Percentiles rank a stretch among this genome's conserved stretches.
Conservation (phyloP, 2,329 filamentous ascomycete genomes). For the Lasiodiplodia sp. region DNA sequence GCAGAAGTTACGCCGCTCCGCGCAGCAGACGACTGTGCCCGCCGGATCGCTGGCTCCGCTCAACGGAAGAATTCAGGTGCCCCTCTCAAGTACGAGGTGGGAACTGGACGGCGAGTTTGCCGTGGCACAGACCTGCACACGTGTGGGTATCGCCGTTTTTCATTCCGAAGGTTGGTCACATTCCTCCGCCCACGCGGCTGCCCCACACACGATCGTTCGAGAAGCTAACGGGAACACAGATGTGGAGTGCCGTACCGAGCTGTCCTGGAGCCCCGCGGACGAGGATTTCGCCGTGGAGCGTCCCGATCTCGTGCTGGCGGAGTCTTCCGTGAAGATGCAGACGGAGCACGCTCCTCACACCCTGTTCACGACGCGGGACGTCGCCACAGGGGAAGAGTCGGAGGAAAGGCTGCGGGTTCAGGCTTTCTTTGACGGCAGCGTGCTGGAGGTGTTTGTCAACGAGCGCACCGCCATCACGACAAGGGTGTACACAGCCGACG, state of each 20-base stretch:
- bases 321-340: constrained; percentile 44
- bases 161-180: constrained; percentile 35
- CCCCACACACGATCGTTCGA: neutral
- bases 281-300: constrained; percentile 54
- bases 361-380: constrained; percentile 47
- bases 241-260: constrained; percentile 43
- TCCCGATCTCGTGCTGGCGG: constrained; percentile 40
- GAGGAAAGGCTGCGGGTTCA: constrained; percentile 46
- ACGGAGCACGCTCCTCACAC: constrained; percentile 52
- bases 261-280: constrained; percentile 48
- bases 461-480: constrained; percentile 34
- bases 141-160: constrained; percentile 36
- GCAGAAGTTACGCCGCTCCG: constrained; percentile 37
- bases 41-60: constrained; percentile 5
- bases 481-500: constrained; percentile 39
- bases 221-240: constrained; percentile 34
- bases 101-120: constrained; percentile 36
- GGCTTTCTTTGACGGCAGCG: constrained; percentile 49
- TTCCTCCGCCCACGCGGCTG: neutral
- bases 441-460: constrained; percentile 51
- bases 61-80: neutral
- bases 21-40: constrained; percentile 34
- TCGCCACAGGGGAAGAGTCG: constrained; percentile 36
- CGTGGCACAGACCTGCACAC: constrained; percentile 34
- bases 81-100: constrained; percentile 33